Evolutionary conservation across 805 yeast species (phyloP).

Genomic region (Candida koratica): DNA sequence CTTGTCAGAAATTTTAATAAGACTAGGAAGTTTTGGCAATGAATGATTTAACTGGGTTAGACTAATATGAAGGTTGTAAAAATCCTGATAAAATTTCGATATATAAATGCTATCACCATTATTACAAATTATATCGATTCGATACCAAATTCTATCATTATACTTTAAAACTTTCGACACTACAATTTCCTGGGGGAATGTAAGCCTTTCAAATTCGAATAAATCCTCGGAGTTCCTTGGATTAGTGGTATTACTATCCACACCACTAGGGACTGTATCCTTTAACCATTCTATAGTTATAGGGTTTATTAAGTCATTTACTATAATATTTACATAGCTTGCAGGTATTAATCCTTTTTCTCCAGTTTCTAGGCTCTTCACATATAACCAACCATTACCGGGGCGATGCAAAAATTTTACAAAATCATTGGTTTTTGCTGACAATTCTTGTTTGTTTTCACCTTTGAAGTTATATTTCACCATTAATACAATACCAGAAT

Average conservation of each 20-base stretch:
- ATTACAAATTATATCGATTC: slow-evolving; percentile 23
- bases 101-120: slow-evolving; percentile 21
- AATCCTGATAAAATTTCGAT: slow-evolving; percentile 35
- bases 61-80: slow-evolving; percentile 29
- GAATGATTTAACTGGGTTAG: slow-evolving; percentile 13
- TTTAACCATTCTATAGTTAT: slow-evolving; percentile 31
- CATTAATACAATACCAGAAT: slow-evolving; percentile 21
- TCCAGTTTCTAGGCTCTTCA: slow-evolving; percentile 24
- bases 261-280: slow-evolving; percentile 9
- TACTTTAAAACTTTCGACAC: slow-evolving; percentile 28
- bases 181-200: slow-evolving; percentile 14
- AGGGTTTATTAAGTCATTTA: slow-evolving; percentile 35
- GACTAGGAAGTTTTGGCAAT: slow-evolving; percentile 32
- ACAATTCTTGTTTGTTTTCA: slow-evolving; percentile 25
- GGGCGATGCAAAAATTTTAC: slow-evolving; percentile 30
- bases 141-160: slow-evolving; percentile 29
- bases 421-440: slow-evolving; percentile 25
- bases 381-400: slow-evolving; percentile 41
- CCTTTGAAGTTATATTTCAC: slow-evolving; percentile 32
- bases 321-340: slow-evolving; percentile 35
- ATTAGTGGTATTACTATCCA: background rate
- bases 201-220: slow-evolving; percentile 15
- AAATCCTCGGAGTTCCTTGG: slow-evolving; percentile 9
- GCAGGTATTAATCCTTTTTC: slow-evolving; percentile 36
- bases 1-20: slow-evolving; percentile 17